Evolutionary conservation across 495 filamentous ascomycete species (phyloP), one percentile per base, ranked within the genome.

Genomic region (Talaromyces proteolyticus): DNA sequence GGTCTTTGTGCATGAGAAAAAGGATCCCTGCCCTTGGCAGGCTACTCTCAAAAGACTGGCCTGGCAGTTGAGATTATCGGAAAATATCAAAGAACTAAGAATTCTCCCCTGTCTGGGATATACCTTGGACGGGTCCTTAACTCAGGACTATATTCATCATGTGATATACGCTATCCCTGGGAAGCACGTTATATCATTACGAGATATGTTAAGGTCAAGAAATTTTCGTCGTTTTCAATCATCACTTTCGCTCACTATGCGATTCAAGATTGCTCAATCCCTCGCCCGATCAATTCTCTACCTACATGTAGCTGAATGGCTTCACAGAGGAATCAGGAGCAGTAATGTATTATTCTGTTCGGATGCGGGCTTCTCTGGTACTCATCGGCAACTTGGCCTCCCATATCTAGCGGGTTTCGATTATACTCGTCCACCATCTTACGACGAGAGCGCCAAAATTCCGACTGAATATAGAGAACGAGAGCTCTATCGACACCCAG

Each of bases 241-340:
- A 45, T 3, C 43, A 18, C 21, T 29, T 18, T 49, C 29, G 5
- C 36, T 6, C 34, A 6, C 4, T 38, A 41, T 12, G 16, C 46
- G 46, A 10, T 49, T 39, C 16, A 18, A 49, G 29, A 49, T 68
- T 4, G 57, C 50, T 12, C 43, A 25, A 23, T 24, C 47, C 17
- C 53, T 67, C 6, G 63, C 59, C 2, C 53, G 63, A 42, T 60
- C 59, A 17, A 36, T 65, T 1, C 45, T 64, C 8, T 58, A 64
- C 37, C 44, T 68, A 3, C 66, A 70, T 51, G 63, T 61, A 6
- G 54, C 61, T 8, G 65, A 64, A 14, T 70, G 66, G 66, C 50
- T 68, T 38, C 65, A 70, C 58, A 70, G 66, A 38, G 54, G 45
- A 34, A 57, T 68, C 26, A 42, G 57, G n/a, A 50, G 64, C 7